phyloP scores from a whole-genome alignment of 2,329 filamentous ascomycete genomes.

The Alternaria consortialis region DNA sequence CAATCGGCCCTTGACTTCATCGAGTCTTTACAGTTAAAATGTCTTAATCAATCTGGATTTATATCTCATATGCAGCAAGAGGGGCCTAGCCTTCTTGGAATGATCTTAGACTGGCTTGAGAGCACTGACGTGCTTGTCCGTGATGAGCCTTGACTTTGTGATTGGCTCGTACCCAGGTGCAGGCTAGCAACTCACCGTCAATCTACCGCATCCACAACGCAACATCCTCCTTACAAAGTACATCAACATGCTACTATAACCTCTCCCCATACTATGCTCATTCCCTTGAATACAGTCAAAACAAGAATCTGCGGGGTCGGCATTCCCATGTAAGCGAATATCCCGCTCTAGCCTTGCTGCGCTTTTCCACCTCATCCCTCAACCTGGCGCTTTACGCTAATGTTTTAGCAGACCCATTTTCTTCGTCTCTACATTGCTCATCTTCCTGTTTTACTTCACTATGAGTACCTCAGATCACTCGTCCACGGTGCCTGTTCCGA shows the following conservation, averaged over 20 bases:
- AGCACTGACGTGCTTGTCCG: conserved; percentile 3
- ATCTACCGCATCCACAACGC: neutral
- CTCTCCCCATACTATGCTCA: conserved; percentile 10
- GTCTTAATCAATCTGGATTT: neutral
- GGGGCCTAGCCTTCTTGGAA: neutral
- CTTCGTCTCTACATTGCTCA: conserved; percentile 14
- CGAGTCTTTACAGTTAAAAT: neutral
- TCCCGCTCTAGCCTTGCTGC: neutral
- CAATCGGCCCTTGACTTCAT: neutral
- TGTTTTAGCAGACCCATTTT: conserved; percentile 23
- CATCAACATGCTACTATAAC: conserved; percentile 10
- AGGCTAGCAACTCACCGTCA: conserved; percentile 7
- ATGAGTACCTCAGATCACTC: conserved; percentile 4
- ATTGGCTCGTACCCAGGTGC: conserved; percentile 14
- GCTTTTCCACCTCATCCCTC: neutral
- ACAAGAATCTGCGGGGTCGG: conserved; percentile 12
- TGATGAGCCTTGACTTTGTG: conserved; percentile 1
- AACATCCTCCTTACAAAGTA: neutral
- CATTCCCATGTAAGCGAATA: conserved; percentile 11
- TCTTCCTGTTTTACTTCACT: conserved; percentile 19
- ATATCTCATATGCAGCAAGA: neutral
- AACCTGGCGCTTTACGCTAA: neutral
- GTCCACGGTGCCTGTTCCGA: conserved; percentile 3
- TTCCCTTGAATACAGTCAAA: neutral
- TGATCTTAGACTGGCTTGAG: neutral